phyloP scores from a whole-genome alignment of 2,329 filamentous ascomycete species.

The Pseudogymnoascus sp. region DNA sequence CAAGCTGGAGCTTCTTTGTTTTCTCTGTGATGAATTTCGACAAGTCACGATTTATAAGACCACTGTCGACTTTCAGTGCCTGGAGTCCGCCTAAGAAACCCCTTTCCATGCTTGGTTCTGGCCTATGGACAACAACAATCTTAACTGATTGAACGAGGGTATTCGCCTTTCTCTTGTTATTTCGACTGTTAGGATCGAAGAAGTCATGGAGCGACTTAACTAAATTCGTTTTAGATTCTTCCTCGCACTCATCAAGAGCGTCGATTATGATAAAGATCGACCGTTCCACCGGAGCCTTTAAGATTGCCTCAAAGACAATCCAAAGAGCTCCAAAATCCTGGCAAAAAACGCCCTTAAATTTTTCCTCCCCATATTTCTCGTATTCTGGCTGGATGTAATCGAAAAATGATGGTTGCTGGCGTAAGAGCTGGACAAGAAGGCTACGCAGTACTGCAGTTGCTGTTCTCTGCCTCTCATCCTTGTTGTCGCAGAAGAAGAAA shows the following conservation, averaged over 20 bases:
- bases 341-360: not conserved
- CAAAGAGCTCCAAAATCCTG: not conserved
- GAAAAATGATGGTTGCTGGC: conserved; percentile 1
- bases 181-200: not conserved
- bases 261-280: conserved; percentile 9
- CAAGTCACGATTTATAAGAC: not conserved
- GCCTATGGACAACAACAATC: not conserved
- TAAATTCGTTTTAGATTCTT: not conserved
- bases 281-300: not conserved
- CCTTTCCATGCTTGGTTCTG: not conserved
- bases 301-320: not conserved
- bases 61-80: not conserved
- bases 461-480: conserved; percentile 5
- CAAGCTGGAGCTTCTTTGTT: not conserved
- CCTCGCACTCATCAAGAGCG: conserved; percentile 8
- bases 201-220: not conserved
- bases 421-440: conserved; percentile 11
- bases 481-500: conserved; percentile 10
- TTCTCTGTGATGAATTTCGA: not conserved
- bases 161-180: not conserved
- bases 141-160: not conserved
- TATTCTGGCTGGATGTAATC: not conserved
- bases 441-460: conserved; percentile 4
- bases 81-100: not conserved
- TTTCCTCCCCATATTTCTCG: not conserved